Conservation (phyloP, 192 early-diverging fungal species). For the Gigaspora rosea region DNA sequence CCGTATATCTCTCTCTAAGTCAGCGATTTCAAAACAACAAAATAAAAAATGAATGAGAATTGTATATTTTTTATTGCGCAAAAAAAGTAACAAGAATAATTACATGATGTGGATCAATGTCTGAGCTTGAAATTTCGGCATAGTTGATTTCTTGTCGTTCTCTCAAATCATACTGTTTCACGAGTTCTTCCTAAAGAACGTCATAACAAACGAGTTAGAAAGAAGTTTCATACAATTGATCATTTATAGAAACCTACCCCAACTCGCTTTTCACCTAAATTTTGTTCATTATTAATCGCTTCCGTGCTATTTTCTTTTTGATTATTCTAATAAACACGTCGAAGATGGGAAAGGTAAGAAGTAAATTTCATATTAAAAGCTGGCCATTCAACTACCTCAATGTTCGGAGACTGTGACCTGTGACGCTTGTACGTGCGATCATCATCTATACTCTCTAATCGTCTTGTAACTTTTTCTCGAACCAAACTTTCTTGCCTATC, state of each 20-base stretch:
- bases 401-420: not conserved
- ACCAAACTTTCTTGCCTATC: conserved; percentile 23
- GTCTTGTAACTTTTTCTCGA: conserved; percentile 11
- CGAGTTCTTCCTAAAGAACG: conserved; percentile 18
- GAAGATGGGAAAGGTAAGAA: conserved; percentile 4
- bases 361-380: not conserved
- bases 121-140: conserved; percentile 11
- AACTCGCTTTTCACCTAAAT: conserved; percentile 19
- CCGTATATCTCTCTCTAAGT: too few species aligned
- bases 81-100: conserved; percentile 8
- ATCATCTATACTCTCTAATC: conserved; percentile 15
- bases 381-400: conserved; percentile 6
- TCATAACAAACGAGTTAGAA: conserved; percentile 23
- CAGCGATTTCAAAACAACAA: not conserved
- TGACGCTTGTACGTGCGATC: conserved; percentile 7
- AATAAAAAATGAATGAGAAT: conserved; percentile 3
- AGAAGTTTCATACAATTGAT: conserved; percentile 13
- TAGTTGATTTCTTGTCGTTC: conserved; percentile 11
- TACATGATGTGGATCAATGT: conserved; percentile 20
- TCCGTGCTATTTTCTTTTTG: conserved; percentile 3
- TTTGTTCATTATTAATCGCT: conserved; percentile 22
- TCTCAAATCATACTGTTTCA: conserved; percentile 9
- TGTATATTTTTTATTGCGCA: conserved; percentile 2
- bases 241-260: conserved; percentile 27
- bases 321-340: conserved; percentile 14